phyloP scores from a whole-genome alignment of 306 rosid species.

The Acacia melanoxylon region DNA sequence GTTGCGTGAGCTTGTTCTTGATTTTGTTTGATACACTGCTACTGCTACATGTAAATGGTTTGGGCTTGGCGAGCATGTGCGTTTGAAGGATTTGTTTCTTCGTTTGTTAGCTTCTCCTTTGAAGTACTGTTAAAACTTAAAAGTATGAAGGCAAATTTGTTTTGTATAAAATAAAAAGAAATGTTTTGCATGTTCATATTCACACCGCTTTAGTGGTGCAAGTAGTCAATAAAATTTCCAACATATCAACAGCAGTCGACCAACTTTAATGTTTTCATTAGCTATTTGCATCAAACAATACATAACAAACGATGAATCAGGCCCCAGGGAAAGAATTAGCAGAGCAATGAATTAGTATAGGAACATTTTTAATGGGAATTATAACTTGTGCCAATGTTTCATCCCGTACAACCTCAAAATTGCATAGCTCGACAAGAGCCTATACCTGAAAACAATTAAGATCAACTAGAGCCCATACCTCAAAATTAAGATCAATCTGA shows the following conservation, averaged over 20 bases:
- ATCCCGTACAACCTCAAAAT: constrained; percentile 3
- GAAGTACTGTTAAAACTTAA: neutral
- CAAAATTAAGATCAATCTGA: constrained; percentile 1
- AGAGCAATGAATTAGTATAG: neutral
- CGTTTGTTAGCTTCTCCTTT: neutral
- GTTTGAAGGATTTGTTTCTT: neutral
- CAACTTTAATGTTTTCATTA: neutral
- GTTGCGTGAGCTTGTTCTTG: neutral
- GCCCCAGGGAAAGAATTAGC: neutral
- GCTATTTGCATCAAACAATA: neutral
- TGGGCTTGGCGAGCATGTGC: neutral
- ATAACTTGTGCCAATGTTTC: neutral
- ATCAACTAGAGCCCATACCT: neutral
- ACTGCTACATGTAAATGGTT: neutral
- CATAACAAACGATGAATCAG: neutral
- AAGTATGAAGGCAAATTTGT: neutral
- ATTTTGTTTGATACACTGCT: neutral
- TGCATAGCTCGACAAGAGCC: constrained; percentile 3
- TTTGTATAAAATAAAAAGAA: neutral
- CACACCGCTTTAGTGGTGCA: neutral
- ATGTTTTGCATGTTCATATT: neutral
- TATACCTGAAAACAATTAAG: constrained; percentile 4
- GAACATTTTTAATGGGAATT: neutral
- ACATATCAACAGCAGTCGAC: neutral
- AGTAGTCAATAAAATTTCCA: neutral